These are phyloP conservation scores for Orbilia brochopaga DNA, from an alignment of 2,329 filamentous ascomycete genomes.

Conservation along the genomic window DNA sequence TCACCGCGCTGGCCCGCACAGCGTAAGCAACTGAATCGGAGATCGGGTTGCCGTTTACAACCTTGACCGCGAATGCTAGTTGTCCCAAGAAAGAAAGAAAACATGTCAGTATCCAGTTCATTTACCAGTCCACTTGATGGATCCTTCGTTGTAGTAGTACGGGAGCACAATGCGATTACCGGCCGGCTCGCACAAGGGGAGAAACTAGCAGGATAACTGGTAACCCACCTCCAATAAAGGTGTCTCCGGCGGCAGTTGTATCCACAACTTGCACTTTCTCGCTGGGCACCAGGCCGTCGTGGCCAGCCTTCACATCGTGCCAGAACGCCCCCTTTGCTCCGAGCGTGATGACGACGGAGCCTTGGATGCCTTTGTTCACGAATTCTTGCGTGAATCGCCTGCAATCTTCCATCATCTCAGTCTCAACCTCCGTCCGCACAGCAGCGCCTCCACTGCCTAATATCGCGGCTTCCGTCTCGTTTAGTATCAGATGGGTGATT, in stretches of 20 bases:
- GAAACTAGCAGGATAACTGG: not conserved
- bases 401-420: slow-evolving; percentile 25
- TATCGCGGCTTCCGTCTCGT: slow-evolving; percentile 85
- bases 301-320: slow-evolving; percentile 60
- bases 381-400: slow-evolving; percentile 64
- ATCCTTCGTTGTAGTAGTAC: not conserved
- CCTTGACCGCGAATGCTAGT: slow-evolving; percentile 73
- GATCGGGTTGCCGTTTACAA: slow-evolving; percentile 66
- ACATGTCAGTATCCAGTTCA: too few species aligned
- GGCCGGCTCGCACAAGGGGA: too few species aligned
- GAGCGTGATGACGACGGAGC: slow-evolving; percentile 78
- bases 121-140: too few species aligned
- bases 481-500: slow-evolving; percentile 81
- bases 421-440: slow-evolving; percentile 24
- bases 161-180: too few species aligned
- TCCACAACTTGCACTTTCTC: slow-evolving; percentile 80
- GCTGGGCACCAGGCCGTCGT: slow-evolving; percentile 66
- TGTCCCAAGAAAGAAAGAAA: too few species aligned
- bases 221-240: slow-evolving; percentile 73
- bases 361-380: slow-evolving; percentile 71
- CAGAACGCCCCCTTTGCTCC: slow-evolving; percentile 80
- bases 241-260: slow-evolving; percentile 92
- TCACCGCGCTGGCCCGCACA: slow-evolving; percentile 68
- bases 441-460: slow-evolving; percentile 53
- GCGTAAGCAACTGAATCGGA: slow-evolving; percentile 67